Conservation (phyloP, 352 stramenopile species). For the Phytophthora europaea region DNA sequence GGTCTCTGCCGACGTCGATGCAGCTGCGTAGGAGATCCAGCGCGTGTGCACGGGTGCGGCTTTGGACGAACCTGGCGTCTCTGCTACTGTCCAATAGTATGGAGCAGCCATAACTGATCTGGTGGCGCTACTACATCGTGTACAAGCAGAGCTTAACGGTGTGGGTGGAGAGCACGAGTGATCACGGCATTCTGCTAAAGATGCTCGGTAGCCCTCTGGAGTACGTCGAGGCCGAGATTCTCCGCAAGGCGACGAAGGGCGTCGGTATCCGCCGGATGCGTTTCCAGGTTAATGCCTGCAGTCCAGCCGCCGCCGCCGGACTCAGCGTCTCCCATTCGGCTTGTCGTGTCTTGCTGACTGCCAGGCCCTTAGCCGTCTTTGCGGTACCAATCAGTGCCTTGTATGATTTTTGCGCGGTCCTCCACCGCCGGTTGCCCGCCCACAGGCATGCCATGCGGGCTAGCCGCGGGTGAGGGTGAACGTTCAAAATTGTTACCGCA, state of each 20-base stretch:
- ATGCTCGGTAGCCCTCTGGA: conserved; percentile 56
- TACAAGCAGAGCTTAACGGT: conserved; percentile 70
- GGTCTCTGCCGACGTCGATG: conserved; percentile 48
- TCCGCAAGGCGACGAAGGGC: conserved; percentile 43
- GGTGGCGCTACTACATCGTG: conserved; percentile 45
- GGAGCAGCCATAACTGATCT: conserved; percentile 41
- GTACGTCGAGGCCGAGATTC: conserved; percentile 69
- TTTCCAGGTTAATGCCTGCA: too few relatives aligned
- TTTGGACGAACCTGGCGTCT: conserved; percentile 19
- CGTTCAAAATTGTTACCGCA: too few relatives aligned
- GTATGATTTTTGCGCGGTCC: too few relatives aligned
- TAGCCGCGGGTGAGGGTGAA: too few relatives aligned
- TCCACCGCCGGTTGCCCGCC: too few relatives aligned
- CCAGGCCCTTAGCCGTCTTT: too few relatives aligned
- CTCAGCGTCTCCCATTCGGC: too few relatives aligned
- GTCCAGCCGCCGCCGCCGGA: too few relatives aligned
- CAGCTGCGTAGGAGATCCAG: conserved; percentile 52
- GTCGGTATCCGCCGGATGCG: too few relatives aligned
- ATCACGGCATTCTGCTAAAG: conserved; percentile 67
- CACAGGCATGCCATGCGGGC: too few relatives aligned
- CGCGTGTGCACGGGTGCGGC: conserved; percentile 9
- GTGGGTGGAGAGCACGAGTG: conserved; percentile 60
- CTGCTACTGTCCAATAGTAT: conserved; percentile 27
- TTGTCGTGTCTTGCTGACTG: too few relatives aligned
- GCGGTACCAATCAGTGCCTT: too few relatives aligned